Base-by-base conservation (phyloP, 306 rosid genomes). In the Bauhinia variegata region DNA sequence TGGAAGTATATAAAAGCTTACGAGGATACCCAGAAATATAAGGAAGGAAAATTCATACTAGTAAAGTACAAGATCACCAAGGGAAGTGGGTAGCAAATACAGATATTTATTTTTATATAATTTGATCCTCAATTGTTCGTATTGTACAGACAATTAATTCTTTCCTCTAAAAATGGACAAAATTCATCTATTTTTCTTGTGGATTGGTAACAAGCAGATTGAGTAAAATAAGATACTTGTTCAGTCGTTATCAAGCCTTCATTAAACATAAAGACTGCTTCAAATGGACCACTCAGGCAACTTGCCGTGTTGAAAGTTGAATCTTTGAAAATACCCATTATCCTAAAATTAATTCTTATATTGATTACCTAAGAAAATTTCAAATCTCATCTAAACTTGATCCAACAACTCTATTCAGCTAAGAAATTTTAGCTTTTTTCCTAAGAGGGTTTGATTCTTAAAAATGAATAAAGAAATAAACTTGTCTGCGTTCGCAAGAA, bases 1-100 rank as follows among this genome's bases (percentile, higher is more conserved):
- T 90, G 97, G 90, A 90, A 84, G 66, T 87, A 87, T 59, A 48
- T 78, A 6, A 80, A 59, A 38, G 92, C 96, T 69, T 84, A 58
- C 66, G 86, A 83, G 58, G 77, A 66, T 70, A 43, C 82, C 57
- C 92, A 85, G 34, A 88, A 81, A 68, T 83, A 88, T 67, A 88
- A 88, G 72, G 95, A 83, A 80, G 95, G 91, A 8, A 90, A 87
- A 54, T 64, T 75, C 53, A 67, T 87, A 1, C 78, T 90, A 39
- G 92, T 80, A 67, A 87, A 84, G 71, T 82, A 82, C 78, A 87
- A 83, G 87, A 89, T 87, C 38, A 73, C 60, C 14, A 68, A 62
- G 47, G 72, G 54, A 41, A 80, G 65, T 65, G 75, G 74, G 76
- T 83, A 81, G 84, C 33, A n/a, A 12, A 14, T 7, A 3, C 17